Percentiles rank a stretch among this genome's conserved stretches.
Conservation (phyloP, 257 asterid genomes). For the Schizonepeta tenuifolia region DNA sequence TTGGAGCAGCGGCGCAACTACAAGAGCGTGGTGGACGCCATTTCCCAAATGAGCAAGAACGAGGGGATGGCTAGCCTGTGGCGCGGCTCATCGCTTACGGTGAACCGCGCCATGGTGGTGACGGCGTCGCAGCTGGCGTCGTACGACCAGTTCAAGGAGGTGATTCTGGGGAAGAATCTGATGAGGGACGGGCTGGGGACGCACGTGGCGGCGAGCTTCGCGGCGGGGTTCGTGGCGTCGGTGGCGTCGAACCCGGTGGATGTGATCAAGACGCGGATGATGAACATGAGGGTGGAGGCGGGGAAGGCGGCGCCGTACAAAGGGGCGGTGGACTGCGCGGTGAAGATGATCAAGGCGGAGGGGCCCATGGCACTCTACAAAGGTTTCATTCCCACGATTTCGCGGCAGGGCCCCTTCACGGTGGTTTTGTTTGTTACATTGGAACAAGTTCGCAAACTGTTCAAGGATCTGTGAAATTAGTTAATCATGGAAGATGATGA, state of each 20-base stretch:
- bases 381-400: slow-evolving; percentile 81
- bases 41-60: slow-evolving; percentile 50
- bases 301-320: slow-evolving; percentile 54
- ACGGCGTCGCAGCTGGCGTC: slow-evolving; percentile 75
- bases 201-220: slow-evolving; percentile 67
- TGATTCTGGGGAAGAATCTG: slow-evolving; percentile 43
- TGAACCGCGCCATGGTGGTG: slow-evolving; percentile 74
- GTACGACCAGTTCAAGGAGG: slow-evolving; percentile 65
- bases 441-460: slow-evolving; percentile 65
- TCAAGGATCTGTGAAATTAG: slow-evolving; percentile 47
- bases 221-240: slow-evolving; percentile 72
- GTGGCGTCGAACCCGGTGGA: slow-evolving; percentile 74
- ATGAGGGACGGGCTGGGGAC: slow-evolving; percentile 71
- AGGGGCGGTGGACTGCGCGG: slow-evolving; percentile 65
- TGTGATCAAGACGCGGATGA: slow-evolving; percentile 71
- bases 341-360: slow-evolving; percentile 60
- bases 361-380: slow-evolving; percentile 84
- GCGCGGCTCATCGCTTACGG: slow-evolving; percentile 70
- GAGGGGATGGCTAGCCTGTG: slow-evolving; percentile 71
- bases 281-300: slow-evolving; percentile 67
- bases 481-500: not conserved
- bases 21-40: slow-evolving; percentile 63
- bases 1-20: slow-evolving; percentile 52
- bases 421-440: slow-evolving; percentile 82
- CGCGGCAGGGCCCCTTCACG: slow-evolving; percentile 89